These are phyloP conservation scores for Suhomyces bolitotheri DNA, from an alignment of 1,139 yeast genomes.

Conservation along the genomic window DNA sequence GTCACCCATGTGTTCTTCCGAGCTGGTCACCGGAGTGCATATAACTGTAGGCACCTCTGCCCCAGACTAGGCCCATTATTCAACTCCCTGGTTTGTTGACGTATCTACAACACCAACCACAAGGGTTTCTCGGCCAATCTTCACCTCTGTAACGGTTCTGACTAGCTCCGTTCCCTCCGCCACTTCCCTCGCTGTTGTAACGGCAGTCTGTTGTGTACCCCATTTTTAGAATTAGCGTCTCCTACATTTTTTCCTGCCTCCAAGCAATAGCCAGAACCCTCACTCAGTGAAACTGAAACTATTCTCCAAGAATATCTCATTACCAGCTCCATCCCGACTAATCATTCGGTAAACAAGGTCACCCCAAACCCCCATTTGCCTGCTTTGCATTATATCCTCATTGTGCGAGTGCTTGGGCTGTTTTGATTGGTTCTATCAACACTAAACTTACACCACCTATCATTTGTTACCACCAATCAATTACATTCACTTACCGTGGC, in stretches of 20 bases:
- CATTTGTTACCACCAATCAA: background rate
- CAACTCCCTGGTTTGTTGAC: too few relatives aligned
- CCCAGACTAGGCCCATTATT: too few relatives aligned
- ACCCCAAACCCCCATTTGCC: slow-evolving; percentile 1
- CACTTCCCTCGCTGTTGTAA: too few relatives aligned
- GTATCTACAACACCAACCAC: too few relatives aligned
- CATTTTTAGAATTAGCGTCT: slow-evolving; percentile 6
- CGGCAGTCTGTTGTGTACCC: too few relatives aligned
- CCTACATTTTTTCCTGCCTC: slow-evolving; percentile 8
- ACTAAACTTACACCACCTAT: background rate
- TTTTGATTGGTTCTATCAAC: background rate
- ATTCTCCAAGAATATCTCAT: slow-evolving; percentile 8
- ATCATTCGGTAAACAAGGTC: slow-evolving; percentile 3
- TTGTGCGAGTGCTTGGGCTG: background rate
- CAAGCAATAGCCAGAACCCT: slow-evolving; percentile 9
- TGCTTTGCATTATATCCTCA: background rate
- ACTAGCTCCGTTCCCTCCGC: too few relatives aligned
- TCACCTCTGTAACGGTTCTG: too few relatives aligned
- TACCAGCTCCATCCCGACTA: slow-evolving; percentile 1
- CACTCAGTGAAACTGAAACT: slow-evolving; percentile 6
- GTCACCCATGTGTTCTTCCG: slow-evolving; percentile 1
- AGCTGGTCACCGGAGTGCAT: background rate
- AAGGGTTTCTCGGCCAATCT: too few relatives aligned
- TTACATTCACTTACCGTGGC: background rate
- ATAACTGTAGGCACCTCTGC: background rate